phyloP scores from a whole-genome alignment of 306 rosid species.

The Cicer arietinum region DNA sequence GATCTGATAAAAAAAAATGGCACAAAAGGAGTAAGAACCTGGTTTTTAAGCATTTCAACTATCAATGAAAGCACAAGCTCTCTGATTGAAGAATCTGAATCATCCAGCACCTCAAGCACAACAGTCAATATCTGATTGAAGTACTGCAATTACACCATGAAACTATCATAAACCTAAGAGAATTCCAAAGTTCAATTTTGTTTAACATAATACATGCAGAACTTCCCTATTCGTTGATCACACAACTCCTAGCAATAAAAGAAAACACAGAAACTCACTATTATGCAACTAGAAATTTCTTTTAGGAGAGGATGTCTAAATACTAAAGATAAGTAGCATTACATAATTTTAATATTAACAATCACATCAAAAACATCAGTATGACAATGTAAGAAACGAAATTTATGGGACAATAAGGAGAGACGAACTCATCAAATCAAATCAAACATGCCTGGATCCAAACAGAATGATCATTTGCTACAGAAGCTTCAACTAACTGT shows the following conservation, averaged over 20 bases:
- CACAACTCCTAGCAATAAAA: constrained; percentile 31
- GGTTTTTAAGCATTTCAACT: constrained; percentile 89
- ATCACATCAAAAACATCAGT: constrained; percentile 16
- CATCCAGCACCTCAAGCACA: constrained; percentile 93
- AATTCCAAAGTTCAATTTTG: constrained; percentile 29
- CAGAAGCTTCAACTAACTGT: constrained; percentile 82
- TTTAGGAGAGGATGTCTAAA: neutral
- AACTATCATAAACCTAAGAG: constrained; percentile 42
- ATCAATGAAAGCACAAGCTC: constrained; percentile 85
- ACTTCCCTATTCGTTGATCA: constrained; percentile 22
- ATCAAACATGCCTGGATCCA: constrained; percentile 79
- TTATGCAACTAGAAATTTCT: constrained; percentile 11
- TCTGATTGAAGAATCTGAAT: constrained; percentile 77
- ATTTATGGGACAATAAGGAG: constrained; percentile 33
- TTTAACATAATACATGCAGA: constrained; percentile 26
- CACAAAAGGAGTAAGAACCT: constrained; percentile 59
- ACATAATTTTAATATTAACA: constrained; percentile 1
- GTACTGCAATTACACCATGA: constrained; percentile 71
- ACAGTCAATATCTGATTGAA: constrained; percentile 94
- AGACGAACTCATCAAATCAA: constrained; percentile 28
- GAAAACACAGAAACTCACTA: constrained; percentile 8
- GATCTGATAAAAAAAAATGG: constrained; percentile 36
- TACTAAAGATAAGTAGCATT: constrained; percentile 27
- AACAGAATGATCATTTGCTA: constrained; percentile 70
- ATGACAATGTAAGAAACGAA: neutral